Conservation (phyloP, 2,329 filamentous ascomycete genomes). For the Lecanoromycetidae sp. region DNA sequence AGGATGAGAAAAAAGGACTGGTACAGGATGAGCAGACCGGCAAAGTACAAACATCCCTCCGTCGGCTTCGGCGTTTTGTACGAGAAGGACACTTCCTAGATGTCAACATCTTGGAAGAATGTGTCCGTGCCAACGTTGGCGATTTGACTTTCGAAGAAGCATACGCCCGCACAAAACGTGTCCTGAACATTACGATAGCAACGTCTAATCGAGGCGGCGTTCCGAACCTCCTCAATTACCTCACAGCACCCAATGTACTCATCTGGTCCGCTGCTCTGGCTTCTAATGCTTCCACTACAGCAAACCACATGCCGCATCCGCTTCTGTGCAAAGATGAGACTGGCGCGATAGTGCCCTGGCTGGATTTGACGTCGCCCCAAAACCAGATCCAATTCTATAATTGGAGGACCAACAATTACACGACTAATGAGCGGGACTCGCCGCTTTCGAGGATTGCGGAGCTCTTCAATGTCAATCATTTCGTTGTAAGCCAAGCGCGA, state of each 20-base stretch:
- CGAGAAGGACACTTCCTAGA: constrained; percentile 75
- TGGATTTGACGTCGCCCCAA: constrained; percentile 1
- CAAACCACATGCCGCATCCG: constrained; percentile 53
- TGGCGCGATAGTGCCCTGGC: constrained; percentile 62
- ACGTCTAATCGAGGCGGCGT: constrained; percentile 62
- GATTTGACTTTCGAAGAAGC: constrained; percentile 90
- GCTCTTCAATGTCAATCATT: constrained; percentile 52
- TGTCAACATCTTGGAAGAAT: constrained; percentile 67
- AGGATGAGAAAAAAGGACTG: constrained; percentile 22
- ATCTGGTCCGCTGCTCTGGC: constrained; percentile 38
- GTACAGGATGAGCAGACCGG: constrained; percentile 23
- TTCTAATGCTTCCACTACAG: constrained; percentile 39
- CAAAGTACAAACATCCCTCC: constrained; percentile 46
- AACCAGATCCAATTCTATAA: constrained; percentile 54
- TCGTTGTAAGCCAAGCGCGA: constrained; percentile 82
- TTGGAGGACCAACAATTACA: constrained; percentile 52
- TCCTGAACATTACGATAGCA: constrained; percentile 84
- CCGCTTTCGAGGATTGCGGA: constrained; percentile 71
- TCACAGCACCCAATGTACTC: constrained; percentile 86
- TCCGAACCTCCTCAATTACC: constrained; percentile 77
- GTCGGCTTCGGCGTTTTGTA: constrained; percentile 57
- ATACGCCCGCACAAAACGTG: constrained; percentile 69
- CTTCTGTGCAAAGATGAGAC: constrained; percentile 68
- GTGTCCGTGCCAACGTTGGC: constrained; percentile 72
- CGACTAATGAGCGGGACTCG: constrained; percentile 48